These are phyloP conservation scores for Xylaria telfairii DNA, from an alignment of 495 filamentous ascomycete genomes.

Conservation along the genomic window DNA sequence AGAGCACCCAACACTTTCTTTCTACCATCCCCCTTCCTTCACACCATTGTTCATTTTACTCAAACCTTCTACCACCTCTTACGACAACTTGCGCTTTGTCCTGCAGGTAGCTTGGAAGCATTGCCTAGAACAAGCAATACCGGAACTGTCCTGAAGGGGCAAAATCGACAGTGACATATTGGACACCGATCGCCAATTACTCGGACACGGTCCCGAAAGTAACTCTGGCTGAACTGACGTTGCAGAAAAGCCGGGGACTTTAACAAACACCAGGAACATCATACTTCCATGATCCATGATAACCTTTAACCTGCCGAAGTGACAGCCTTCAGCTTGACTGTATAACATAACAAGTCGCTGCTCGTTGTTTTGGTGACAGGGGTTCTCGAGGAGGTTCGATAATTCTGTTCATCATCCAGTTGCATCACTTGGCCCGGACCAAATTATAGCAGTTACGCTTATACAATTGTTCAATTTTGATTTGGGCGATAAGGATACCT, in stretches of 20 bases:
- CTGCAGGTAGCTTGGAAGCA: constrained; percentile 17
- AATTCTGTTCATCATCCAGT: not conserved
- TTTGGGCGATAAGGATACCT: not conserved
- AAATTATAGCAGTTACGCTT: not conserved
- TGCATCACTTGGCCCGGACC: not conserved
- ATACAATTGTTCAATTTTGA: not conserved
- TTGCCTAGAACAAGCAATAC: constrained; percentile 23
- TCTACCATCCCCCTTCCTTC: not conserved
- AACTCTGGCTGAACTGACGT: constrained; percentile 10
- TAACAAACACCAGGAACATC: constrained; percentile 4
- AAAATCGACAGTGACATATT: constrained; percentile 18
- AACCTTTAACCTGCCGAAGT: constrained; percentile 2
- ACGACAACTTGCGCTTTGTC: constrained; percentile 1
- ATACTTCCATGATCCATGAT: constrained; percentile 19
- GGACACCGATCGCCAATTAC: constrained; percentile 13
- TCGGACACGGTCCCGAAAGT: constrained; percentile 23
- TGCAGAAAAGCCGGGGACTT: constrained; percentile 6
- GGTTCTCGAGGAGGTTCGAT: not conserved
- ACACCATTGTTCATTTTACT: not conserved
- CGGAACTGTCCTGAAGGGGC: constrained; percentile 24
- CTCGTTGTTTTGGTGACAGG: not conserved
- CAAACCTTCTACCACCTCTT: not conserved
- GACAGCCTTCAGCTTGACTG: constrained; percentile 10
- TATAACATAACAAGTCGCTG: constrained; percentile 2
- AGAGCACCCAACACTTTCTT: not conserved